phyloP scores from a whole-genome alignment of 805 yeast species.

The Nakazawaea sp. region DNA sequence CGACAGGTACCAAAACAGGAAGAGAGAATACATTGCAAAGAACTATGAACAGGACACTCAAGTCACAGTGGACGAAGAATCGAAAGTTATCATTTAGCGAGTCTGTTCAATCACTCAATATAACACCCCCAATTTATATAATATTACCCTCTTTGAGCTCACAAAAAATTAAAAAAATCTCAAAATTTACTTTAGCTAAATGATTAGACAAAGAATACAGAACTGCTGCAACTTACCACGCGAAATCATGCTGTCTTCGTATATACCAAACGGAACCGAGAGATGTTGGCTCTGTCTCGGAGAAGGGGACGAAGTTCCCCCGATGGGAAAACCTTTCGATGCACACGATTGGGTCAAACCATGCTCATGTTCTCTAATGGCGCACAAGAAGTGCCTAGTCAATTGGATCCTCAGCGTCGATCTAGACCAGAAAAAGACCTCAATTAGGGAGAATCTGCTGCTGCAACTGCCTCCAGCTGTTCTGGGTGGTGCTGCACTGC shows the following conservation, averaged over 20 bases:
- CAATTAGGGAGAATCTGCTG: slow-evolving; percentile 2
- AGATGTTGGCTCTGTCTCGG: slow-evolving; percentile 24
- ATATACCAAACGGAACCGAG: slow-evolving; percentile 1
- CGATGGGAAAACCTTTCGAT: slow-evolving; percentile 20
- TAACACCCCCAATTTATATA: too few relatives aligned
- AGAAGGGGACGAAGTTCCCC: slow-evolving; percentile 23
- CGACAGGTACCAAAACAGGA: slow-evolving; percentile 4
- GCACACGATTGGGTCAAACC: slow-evolving; percentile 36
- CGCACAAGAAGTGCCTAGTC: slow-evolving; percentile 37
- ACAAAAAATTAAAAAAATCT: too few relatives aligned
- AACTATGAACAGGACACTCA: background rate
- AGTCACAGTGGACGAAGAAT: background rate
- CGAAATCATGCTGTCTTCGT: too few relatives aligned
- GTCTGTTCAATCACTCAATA: too few relatives aligned
- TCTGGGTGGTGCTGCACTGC: background rate
- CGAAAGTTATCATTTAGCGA: too few relatives aligned
- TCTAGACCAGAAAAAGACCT: slow-evolving; percentile 14
- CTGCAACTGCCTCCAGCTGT: background rate
- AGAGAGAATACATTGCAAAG: background rate
- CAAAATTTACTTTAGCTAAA: too few relatives aligned
- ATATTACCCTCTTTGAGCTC: too few relatives aligned
- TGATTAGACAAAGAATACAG: too few relatives aligned
- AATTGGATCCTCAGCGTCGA: slow-evolving; percentile 31
- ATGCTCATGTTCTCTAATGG: slow-evolving; percentile 36
- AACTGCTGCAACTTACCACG: too few relatives aligned